Base-by-base conservation (phyloP, 1,139 yeast genomes). In the Debaryomyces singareniensis region DNA sequence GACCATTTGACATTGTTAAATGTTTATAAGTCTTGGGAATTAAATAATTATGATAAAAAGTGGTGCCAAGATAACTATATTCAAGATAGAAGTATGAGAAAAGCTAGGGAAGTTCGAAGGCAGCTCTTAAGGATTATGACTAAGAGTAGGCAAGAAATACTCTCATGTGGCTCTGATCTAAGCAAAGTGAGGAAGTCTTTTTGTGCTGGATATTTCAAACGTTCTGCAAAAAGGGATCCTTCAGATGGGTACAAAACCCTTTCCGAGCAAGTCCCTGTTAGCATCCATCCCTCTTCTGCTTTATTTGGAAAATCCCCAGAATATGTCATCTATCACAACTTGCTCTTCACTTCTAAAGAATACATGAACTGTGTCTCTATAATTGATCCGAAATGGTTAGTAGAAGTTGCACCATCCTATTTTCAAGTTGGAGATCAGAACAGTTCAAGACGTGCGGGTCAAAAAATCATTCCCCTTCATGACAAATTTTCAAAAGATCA, bases 341-440 rank as follows among this genome's bases (percentile, higher is more conserved):
- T 91, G 33, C 62, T 89, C 27, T 63, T 85, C 45, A 91, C 97
- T 0, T 71, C 86, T 4, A 78, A 77, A 47, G 97, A 89, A 60
- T 91, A 87, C 52, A 86, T 91, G 96, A 93, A 86, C 36, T 82
- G 86, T 44, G 83, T 79, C 5, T 80, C 94, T 0, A 67, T 73
- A 4, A 78, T 91, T 30, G 93, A 86, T 34, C 89, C 96, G 0
- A 66, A 67, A 39, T 89, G 97, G 96, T 62, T 91, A 25, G 66
- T 80, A 5, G 87, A 83, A 43, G 71, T 76, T 24, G 97, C 97
- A 2, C 96, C 98, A 1, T 76, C 77, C 31, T 89, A 80, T 54
- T 91, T 84, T 68, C 77, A 78, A 51, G 69, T 68, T 6, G 60
- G 65, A 1, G 38, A 47, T 10, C 50, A 53, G 29, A 32, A 59